A percentile compares a stretch with the other conserved stretches of the same genome.
Evolutionary conservation across 106 monocot genomes (phyloP).

Genomic region (Platanthera guangdongensis): DNA sequence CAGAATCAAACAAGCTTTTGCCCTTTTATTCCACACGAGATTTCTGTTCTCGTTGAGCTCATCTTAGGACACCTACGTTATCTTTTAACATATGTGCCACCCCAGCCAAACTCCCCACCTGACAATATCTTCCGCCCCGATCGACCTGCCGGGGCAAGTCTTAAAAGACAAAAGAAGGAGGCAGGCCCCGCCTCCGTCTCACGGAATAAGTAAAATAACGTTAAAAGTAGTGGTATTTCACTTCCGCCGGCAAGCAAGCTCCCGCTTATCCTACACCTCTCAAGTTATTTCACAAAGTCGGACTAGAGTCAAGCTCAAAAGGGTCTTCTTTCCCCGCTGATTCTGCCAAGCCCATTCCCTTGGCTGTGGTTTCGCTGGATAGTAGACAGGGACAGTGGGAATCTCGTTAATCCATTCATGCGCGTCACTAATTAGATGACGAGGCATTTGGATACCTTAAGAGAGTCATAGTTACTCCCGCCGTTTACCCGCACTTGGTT

Average conservation of each 20-base stretch:
- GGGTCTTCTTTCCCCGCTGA: constrained; percentile 36
- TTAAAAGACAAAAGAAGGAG: too few relatives aligned
- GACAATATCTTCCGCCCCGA: constrained; percentile 13
- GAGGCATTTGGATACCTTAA: constrained; percentile 85
- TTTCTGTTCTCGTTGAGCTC: constrained; percentile 39
- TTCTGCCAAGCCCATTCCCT: constrained; percentile 32
- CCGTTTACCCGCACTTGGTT: constrained; percentile 37
- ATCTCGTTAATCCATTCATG: constrained; percentile 35
- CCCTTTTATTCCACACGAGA: constrained; percentile 61
- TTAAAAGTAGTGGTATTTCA: too few relatives aligned
- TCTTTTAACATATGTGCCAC: constrained; percentile 25
- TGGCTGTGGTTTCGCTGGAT: constrained; percentile 73
- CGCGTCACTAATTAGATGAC: constrained; percentile 51
- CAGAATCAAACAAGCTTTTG: constrained; percentile 75
- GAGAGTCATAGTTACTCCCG: constrained; percentile 76
- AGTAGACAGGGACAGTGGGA: constrained; percentile 25
- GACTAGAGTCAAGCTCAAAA: constrained; percentile 19
- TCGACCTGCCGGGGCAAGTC: too few relatives aligned
- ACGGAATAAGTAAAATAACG: too few relatives aligned
- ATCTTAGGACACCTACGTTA: constrained; percentile 26
- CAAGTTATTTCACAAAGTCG: too few relatives aligned
- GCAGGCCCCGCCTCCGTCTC: too few relatives aligned
- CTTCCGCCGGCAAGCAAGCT: too few relatives aligned
- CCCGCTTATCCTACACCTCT: too few relatives aligned
- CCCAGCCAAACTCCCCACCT: constrained; percentile 28